These are phyloP conservation scores for Xanthoceras sorbifolium DNA, from an alignment of 345 rosid species.

Conservation along the genomic window DNA sequence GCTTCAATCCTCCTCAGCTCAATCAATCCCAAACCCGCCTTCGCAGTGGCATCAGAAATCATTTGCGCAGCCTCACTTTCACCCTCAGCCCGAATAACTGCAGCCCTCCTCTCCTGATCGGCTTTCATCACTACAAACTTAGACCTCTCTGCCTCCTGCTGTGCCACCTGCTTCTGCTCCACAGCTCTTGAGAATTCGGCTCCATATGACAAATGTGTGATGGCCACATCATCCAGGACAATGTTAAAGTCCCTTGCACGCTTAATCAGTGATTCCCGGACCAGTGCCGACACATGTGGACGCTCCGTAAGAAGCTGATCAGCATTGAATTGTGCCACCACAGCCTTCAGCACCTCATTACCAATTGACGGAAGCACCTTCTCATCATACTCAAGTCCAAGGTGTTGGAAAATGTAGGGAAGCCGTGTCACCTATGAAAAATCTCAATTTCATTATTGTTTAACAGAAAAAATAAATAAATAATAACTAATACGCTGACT, in stretches of 20 bases:
- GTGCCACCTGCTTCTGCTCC: conserved; percentile 98
- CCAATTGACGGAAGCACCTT: conserved; percentile 98
- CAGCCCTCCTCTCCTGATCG: conserved; percentile 98
- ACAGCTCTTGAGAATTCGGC: conserved; percentile 92
- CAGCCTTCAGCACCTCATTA: conserved; percentile 96
- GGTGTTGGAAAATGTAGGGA: conserved; percentile 75
- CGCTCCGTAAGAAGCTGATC: conserved; percentile 99
- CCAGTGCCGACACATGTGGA: conserved; percentile 91
- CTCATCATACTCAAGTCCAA: conserved; percentile 92
- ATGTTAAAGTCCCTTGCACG: conserved; percentile 94
- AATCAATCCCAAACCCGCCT: conserved; percentile 84
- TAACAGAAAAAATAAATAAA: background rate
- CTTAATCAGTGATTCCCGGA: conserved; percentile 61
- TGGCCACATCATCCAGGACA: conserved; percentile 88
- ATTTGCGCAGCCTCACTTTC: conserved; percentile 95
- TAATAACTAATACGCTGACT: background rate
- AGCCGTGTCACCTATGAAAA: conserved; percentile 57
- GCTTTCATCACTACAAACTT: conserved; percentile 95
- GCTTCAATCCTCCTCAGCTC: conserved; percentile 99
- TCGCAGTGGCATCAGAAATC: conserved; percentile 82
- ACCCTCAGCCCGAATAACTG: conserved; percentile 94
- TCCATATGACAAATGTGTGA: conserved; percentile 92
- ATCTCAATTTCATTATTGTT: background rate
- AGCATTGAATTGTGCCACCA: conserved; percentile 97
- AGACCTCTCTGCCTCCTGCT: conserved; percentile 98